Conservation (phyloP, 345 rosid species). For the Dipteronia sinensis region DNA sequence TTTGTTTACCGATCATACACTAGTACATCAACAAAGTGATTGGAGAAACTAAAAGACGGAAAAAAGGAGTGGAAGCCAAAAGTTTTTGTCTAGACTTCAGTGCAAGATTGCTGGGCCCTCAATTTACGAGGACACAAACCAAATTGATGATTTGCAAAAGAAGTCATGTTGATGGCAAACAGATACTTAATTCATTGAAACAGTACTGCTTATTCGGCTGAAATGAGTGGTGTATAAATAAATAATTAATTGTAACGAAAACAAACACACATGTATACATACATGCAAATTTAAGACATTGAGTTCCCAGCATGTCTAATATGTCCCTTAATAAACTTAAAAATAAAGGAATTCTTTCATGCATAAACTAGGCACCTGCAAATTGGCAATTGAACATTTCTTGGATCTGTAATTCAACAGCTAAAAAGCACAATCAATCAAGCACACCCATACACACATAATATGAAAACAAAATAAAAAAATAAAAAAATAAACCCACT, state of each 20-base stretch:
- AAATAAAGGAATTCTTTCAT: neutral
- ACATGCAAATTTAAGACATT: neutral
- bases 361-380: neutral
- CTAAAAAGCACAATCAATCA: neutral
- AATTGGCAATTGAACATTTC: neutral
- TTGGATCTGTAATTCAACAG: slow-evolving; percentile 5
- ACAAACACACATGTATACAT: neutral
- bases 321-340: neutral
- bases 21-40: neutral
- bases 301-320: neutral
- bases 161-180: neutral
- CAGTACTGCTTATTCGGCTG: neutral
- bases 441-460: neutral
- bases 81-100: neutral
- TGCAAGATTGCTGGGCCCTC: neutral
- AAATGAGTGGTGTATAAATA: neutral
- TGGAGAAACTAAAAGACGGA: neutral
- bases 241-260: neutral
- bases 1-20: neutral
- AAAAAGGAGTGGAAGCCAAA: neutral
- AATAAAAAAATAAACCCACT: neutral
- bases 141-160: neutral
- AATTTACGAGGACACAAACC: neutral
- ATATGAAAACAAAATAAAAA: neutral
- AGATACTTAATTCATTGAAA: neutral